Evolutionary conservation across 257 asterid species (phyloP).

Genomic region (Solanum pennellii): DNA sequence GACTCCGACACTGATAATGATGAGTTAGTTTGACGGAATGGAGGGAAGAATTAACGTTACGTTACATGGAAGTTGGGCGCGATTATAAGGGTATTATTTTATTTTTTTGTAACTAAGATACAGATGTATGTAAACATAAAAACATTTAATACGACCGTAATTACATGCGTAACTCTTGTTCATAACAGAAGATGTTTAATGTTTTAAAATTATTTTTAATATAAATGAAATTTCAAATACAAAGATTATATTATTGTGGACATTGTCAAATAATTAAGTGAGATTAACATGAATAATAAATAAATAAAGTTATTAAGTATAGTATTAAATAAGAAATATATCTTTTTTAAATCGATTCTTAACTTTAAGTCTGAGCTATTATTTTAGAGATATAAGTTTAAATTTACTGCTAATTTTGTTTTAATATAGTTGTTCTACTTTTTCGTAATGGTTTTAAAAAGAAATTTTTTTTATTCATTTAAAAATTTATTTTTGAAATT

Average conservation of each 20-base stretch:
- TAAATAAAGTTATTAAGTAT: no score
- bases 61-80: background rate
- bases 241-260: background rate
- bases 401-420: no score
- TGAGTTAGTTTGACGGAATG: background rate
- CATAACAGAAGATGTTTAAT: no score
- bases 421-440: no score
- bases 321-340: background rate
- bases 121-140: background rate
- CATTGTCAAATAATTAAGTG: background rate
- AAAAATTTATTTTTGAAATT: no score
- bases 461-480: background rate
- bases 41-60: background rate
- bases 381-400: no score
- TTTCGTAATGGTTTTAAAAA: no score
- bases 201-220: no score
- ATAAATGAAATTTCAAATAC: no score
- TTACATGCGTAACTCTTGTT: background rate
- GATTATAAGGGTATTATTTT: no score
- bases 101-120: background rate
- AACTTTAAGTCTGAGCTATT: no score
- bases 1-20: background rate
- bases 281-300: no score
- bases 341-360: background rate
- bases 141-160: background rate